Evolutionary conservation across 345 rosid genomes (phyloP), one percentile per base, ranked within the genome.

Genomic region (Moringa oleifera): DNA sequence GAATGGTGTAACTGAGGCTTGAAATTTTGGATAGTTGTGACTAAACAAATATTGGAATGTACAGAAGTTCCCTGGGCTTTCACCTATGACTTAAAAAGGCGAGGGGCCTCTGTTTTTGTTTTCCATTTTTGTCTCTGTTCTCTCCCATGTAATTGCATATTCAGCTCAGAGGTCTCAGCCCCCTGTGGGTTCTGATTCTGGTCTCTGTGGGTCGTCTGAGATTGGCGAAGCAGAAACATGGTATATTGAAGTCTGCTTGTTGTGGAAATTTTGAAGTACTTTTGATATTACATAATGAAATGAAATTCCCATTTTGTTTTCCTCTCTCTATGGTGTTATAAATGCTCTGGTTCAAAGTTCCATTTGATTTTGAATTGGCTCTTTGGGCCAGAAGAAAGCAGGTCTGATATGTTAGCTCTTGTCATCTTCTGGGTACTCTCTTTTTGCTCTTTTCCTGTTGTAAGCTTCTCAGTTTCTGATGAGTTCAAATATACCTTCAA

Each of bases 1-100:
- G 75, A 70, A 69, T 25, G 71, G 67, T 58, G 58, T 67, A 65
- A 72, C 57, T 20, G 51, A 72, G 74, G 69, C 72, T 70, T 65
- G 66, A 73, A 79, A 66, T 77, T 80, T 78, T 74, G 77, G 69
- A n/a, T 74, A 61, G 47, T 41, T 16, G 47, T 41, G 47, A 41
- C 47, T 41, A 11, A 11, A 62, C 20, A 33, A n/a, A 55, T 51
- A 47, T 69, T 59, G 47, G 41, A 55, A 62, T 78, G 75, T 71
- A 65, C 68, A 63, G 72, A 68, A 67, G 67, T 41, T 71, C 65
- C 71, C 60, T 41, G 47, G 50, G 51, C 65, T 51, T 56, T 11
- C 55, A 33, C 63, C 74, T 25, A 41, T 59, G 68, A 53, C 67
- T 61, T 21, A n/a, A n/a, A n/a, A n/a, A n/a, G n/a, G n/a, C n/a